These are phyloP conservation scores for Aspergillus diversus DNA, from an alignment of 495 filamentous ascomycete species.

Conservation along the genomic window DNA sequence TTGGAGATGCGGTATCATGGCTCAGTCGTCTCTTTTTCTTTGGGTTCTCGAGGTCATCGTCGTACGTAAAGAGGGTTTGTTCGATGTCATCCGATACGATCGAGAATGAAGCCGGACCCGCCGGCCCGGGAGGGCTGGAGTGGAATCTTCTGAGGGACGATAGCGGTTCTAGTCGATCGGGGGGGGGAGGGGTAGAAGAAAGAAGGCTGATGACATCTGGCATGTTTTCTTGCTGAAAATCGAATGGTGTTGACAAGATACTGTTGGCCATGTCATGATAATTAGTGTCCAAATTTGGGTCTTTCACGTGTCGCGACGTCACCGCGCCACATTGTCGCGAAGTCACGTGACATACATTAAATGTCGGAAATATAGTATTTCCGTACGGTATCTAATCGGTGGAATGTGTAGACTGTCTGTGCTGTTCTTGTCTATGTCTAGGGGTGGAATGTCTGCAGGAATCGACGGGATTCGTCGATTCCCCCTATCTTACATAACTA, in stretches of 20 bases:
- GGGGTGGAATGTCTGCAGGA: too few relatives aligned
- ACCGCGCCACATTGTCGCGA: constrained; percentile 21
- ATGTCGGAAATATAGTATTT: too few relatives aligned
- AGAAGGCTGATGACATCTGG: constrained; percentile 48
- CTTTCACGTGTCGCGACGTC: constrained; percentile 22
- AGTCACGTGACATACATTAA: constrained; percentile 24
- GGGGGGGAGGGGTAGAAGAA: constrained; percentile 43
- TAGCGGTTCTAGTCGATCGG: constrained; percentile 22
- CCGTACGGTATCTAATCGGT: too few relatives aligned
- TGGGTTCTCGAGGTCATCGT: constrained; percentile 36
- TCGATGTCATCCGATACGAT: constrained; percentile 59
- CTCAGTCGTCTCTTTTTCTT: constrained; percentile 49
- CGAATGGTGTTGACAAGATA: neutral
- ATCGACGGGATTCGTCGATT: too few relatives aligned
- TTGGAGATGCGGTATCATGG: constrained; percentile 19
- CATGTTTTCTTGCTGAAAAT: constrained; percentile 28
- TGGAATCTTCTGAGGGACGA: constrained; percentile 22
- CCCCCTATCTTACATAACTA: too few relatives aligned
- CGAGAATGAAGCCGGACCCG: constrained; percentile 15
- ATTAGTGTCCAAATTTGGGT: neutral
- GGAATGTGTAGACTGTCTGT: too few relatives aligned
- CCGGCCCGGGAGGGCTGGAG: constrained; percentile 18
- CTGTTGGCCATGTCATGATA: neutral
- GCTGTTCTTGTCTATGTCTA: too few relatives aligned
- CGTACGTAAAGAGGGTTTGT: constrained; percentile 35